Percentiles rank a stretch among this genome's conserved stretches.
Evolutionary conservation across 345 rosid species (phyloP).

Genomic region (Moricandia moricandioides): DNA sequence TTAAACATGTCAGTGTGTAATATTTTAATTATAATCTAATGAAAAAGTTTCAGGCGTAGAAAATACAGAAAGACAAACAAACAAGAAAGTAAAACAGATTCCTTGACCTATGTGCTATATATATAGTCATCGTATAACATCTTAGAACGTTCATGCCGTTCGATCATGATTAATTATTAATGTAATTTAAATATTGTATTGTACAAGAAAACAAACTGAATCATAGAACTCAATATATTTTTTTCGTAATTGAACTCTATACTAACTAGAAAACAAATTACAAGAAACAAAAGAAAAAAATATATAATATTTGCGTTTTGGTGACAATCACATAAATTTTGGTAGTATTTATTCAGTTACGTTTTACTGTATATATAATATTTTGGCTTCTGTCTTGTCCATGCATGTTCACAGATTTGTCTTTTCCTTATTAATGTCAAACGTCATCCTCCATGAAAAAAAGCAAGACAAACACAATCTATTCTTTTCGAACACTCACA

Average conservation of each 20-base stretch:
- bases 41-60: background rate
- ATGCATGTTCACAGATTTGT: conserved; percentile 23
- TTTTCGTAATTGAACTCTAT: background rate
- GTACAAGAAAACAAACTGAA: background rate
- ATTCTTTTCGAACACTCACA: conserved; percentile 7
- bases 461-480: conserved; percentile 13
- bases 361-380: background rate
- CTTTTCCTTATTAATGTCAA: conserved; percentile 19
- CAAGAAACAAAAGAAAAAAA: background rate
- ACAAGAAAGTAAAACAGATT: conserved; percentile 19
- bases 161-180: background rate
- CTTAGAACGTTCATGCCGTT: background rate
- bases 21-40: background rate
- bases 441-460: conserved; percentile 24
- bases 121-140: background rate
- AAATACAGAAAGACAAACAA: background rate
- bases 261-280: background rate
- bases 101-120: conserved; percentile 12
- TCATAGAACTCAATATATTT: background rate
- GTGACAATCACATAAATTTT: background rate
- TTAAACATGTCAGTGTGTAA: background rate
- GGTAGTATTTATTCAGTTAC: background rate
- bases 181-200: background rate
- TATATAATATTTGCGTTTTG: background rate
- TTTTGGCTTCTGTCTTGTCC: background rate